Evolutionary conservation across 208 protist species (phyloP), one percentile per base, ranked within the genome.

Genomic region (Wallacemonas sp.): DNA sequence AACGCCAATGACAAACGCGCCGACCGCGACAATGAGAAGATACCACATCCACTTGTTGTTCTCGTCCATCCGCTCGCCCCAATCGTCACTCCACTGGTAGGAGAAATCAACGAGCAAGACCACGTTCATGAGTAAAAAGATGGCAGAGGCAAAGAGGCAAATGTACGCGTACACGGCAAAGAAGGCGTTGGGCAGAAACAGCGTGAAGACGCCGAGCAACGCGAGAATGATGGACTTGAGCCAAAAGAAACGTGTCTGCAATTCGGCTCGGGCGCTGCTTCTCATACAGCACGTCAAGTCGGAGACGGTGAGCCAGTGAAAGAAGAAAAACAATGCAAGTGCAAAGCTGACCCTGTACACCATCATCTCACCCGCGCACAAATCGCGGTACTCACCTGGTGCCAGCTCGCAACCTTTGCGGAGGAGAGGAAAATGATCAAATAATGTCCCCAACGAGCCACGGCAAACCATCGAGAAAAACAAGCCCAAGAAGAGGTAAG

Each of bases 31-130:
- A 39, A 56, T 59, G 21, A 94, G 51, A 11, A 96, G 79, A 44
- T 97, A 97, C 81, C 85, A 95, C 70, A 86, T 79, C 88, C 90
- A 96, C 80, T 94, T 93, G 21, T 26, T 12, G 46, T 94, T 82
- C 26, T 68, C 33, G 31, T 98, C 94, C 22, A 84, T 79, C 9
- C 94, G 86, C 30, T 77, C 60, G n/a, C 89, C 81, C 93, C 93
- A 98, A 6, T 87, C 80, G 39, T 98, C 95, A 68, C 86, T 97
- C 83, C 95, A 97, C 36, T 85, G 68, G 73, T 97, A 98, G 31
- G 88, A 86, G 66, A 97, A 98, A 54, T 98, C 96, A 24, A 98
- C 90, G 6, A 98, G 75, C 33, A 97, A 86, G 19, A 98, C 51
- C n/a, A 98, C 78, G 64, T 96, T 95, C 64, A 96, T 78, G 36